These are phyloP conservation scores for Sisymbrium altissimum DNA, from an alignment of 345 rosid species.

Conservation along the genomic window DNA sequence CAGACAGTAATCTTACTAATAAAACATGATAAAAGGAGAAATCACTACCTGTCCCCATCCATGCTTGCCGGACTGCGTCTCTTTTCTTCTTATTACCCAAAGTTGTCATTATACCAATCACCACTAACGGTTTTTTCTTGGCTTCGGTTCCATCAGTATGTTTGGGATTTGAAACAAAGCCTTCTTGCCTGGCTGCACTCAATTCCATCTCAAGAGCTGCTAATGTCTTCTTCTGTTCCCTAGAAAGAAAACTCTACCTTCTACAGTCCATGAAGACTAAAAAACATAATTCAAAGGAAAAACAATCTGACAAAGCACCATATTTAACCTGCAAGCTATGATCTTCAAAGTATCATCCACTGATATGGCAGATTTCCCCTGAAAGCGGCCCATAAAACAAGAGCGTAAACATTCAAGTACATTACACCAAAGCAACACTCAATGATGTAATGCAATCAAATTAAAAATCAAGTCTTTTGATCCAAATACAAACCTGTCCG, in stretches of 20 bases:
- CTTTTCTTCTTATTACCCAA: conserved; percentile 76
- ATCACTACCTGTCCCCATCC: conserved; percentile 77
- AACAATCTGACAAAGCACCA: neutral
- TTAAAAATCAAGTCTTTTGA: no score
- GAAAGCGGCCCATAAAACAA: neutral
- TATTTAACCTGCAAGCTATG: conserved; percentile 73
- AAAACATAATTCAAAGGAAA: neutral
- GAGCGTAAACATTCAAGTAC: neutral
- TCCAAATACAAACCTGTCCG: conserved; percentile 51
- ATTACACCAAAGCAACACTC: neutral
- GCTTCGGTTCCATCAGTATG: conserved; percentile 34
- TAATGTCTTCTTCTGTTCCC: conserved; percentile 85
- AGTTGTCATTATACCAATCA: conserved; percentile 65
- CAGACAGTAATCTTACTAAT: neutral
- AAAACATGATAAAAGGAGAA: neutral
- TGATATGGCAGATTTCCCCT: conserved; percentile 86
- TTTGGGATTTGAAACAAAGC: conserved; percentile 43
- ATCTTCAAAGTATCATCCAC: conserved; percentile 90
- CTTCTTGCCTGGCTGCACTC: conserved; percentile 60
- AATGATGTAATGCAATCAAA: no score
- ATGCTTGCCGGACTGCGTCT: conserved; percentile 84
- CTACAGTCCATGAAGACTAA: neutral
- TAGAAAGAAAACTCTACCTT: conserved; percentile 25
- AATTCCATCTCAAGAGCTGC: conserved; percentile 67
- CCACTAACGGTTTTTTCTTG: conserved; percentile 63